These are phyloP conservation scores for Penicillium lividum DNA, from an alignment of 495 filamentous ascomycete species.

Conservation along the genomic window DNA sequence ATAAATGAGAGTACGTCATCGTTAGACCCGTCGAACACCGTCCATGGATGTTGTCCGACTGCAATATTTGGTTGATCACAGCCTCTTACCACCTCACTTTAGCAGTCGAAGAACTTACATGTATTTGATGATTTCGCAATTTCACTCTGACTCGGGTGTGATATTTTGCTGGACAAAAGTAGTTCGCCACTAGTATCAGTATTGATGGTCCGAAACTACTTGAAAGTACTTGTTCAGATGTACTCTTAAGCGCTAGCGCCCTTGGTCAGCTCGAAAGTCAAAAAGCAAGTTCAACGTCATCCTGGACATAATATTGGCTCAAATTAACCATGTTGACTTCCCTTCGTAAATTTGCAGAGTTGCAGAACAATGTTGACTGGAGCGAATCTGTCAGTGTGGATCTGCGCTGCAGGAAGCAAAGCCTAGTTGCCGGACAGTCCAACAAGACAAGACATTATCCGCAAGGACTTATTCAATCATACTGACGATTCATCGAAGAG, in stretches of 20 bases:
- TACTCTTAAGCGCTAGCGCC: background rate
- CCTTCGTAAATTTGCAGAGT: background rate
- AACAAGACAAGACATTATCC: background rate
- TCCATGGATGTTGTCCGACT: background rate
- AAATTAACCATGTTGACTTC: background rate
- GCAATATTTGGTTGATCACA: conserved; percentile 1
- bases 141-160: background rate
- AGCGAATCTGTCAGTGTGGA: background rate
- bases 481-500: background rate
- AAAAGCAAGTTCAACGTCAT: background rate
- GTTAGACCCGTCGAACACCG: background rate
- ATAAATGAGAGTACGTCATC: background rate
- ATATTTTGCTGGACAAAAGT: background rate
- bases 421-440: background rate
- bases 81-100: background rate
- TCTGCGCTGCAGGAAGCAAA: background rate
- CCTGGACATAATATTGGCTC: background rate
- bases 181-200: background rate
- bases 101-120: background rate
- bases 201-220: background rate
- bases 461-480: background rate
- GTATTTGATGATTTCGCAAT: background rate
- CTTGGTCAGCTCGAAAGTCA: background rate
- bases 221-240: background rate
- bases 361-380: background rate